Conservation (phyloP, 306 rosid species). For the Rubus parviflorus region DNA sequence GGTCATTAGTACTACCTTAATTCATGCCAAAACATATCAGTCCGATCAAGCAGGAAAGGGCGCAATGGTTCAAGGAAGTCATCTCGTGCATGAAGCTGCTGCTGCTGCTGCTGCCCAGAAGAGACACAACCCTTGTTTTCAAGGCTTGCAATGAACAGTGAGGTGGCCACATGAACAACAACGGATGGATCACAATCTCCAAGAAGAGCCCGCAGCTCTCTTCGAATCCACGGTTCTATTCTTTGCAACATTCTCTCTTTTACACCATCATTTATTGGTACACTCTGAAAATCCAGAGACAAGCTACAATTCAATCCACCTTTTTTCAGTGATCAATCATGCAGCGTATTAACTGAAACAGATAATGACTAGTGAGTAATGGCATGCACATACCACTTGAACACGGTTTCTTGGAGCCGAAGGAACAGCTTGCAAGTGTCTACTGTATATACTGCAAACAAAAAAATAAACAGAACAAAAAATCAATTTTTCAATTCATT, state of each 20-base stretch:
- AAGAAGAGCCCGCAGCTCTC: conserved; percentile 61
- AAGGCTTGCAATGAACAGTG: conserved; percentile 43
- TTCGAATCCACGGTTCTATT: conserved; percentile 61
- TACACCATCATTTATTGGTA: conserved; percentile 17
- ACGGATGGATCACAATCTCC: conserved; percentile 51
- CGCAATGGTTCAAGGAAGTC: conserved; percentile 36
- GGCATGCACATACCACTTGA: conserved; percentile 30
- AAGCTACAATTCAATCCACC: background rate
- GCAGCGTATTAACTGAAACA: background rate
- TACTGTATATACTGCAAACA: conserved; percentile 34
- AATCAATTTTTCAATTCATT: background rate
- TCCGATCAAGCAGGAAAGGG: conserved; percentile 46
- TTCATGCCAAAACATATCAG: conserved; percentile 63
- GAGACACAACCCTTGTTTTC: conserved; percentile 28
- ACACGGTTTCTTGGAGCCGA: conserved; percentile 24
- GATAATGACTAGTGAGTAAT: background rate
- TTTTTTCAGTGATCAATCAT: background rate
- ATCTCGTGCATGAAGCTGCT: conserved; percentile 27
- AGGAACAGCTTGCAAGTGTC: conserved; percentile 38
- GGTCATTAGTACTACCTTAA: conserved; percentile 39
- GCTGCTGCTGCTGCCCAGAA: conserved; percentile 14
- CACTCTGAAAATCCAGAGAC: conserved; percentile 25
- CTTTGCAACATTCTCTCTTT: conserved; percentile 37
- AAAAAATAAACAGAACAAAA: background rate
- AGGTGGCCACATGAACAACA: conserved; percentile 53